Percentiles rank a stretch among this genome's conserved stretches.
These are phyloP conservation scores for Aphanomyces astaci DNA, from an alignment of 352 stramenopile genomes.

Conservation along the genomic window DNA sequence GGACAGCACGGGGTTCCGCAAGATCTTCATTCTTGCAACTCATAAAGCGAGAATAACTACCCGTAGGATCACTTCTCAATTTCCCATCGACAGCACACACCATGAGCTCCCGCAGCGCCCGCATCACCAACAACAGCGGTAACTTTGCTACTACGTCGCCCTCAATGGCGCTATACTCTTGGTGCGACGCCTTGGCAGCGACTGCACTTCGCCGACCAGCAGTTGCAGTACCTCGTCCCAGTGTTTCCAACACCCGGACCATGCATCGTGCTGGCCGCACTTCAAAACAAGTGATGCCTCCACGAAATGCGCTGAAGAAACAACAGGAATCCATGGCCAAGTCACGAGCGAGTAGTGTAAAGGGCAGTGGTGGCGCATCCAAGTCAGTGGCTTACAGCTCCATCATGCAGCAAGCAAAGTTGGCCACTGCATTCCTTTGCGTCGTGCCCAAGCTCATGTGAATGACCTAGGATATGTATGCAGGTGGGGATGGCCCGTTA, in stretches of 20 bases:
- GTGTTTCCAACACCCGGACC: neutral
- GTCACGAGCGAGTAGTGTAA: neutral
- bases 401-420: neutral
- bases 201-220: neutral
- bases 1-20: too few relatives aligned
- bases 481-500: too few relatives aligned
- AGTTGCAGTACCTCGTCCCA: neutral
- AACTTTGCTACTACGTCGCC: too few relatives aligned
- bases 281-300: conserved; percentile 18
- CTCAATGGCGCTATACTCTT: conserved; percentile 1
- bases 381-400: neutral
- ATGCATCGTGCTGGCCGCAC: neutral
- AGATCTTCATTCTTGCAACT: neutral
- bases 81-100: neutral
- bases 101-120: neutral
- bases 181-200: conserved; percentile 12
- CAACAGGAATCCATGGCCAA: conserved; percentile 6
- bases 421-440: neutral
- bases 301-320: conserved; percentile 12
- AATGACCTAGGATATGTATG: too few relatives aligned
- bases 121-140: neutral
- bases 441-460: neutral
- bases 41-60: too few relatives aligned
- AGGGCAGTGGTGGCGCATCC: neutral
- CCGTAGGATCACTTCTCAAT: neutral